Evolutionary conservation across 805 yeast species (phyloP), one percentile per base, ranked within the genome.

Genomic region (Saturnispora zaruensis): DNA sequence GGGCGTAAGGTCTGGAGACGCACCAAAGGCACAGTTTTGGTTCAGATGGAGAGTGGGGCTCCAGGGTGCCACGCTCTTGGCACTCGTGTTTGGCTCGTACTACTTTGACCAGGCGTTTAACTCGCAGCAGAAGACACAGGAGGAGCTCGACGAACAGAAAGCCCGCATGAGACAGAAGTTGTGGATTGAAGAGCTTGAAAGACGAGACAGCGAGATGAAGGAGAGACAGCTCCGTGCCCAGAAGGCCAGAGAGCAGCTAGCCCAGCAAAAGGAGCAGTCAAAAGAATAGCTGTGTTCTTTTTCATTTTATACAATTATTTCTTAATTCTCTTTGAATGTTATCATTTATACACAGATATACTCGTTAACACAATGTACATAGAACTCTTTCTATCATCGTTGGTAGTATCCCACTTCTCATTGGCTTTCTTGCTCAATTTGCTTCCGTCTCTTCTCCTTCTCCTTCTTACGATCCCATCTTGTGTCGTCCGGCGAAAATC

Each of bases 151-250:
- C 57, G 70, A 79, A 48, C 85, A 82, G 58, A 85, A 87, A 77
- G 95, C 97, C 40, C 84, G 84, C 65, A 68, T 79, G 62, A 82
- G 97, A 72, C 96, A 90, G 63, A 73, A 70, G 59, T 63, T 90
- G 56, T 90, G 97, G 97, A 84, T 89, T 53, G 87, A 85, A 62
- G 95, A 85, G 61, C 74, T 89, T 60, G 97, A 89, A 63, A 78
- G 96, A 69, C 78, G 95, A 65, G 96, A 89, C 64, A 75, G 66
- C 13, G 84, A 81, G 51, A 79, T 82, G 51, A 81, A 84, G 62
- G 78, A 74, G 53, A 74, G 95, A 59, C 81, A 77, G 65, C 66
- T 72, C 56, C 75, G 89, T 59, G 86, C 90, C 5, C 87, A 82
- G 51, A 58, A 73, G 45, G 82, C 83, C 2, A 75, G 78, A 62